These are phyloP conservation scores for Populus tomentosa DNA, from an alignment of 441 rosid genomes.

Conservation along the genomic window DNA sequence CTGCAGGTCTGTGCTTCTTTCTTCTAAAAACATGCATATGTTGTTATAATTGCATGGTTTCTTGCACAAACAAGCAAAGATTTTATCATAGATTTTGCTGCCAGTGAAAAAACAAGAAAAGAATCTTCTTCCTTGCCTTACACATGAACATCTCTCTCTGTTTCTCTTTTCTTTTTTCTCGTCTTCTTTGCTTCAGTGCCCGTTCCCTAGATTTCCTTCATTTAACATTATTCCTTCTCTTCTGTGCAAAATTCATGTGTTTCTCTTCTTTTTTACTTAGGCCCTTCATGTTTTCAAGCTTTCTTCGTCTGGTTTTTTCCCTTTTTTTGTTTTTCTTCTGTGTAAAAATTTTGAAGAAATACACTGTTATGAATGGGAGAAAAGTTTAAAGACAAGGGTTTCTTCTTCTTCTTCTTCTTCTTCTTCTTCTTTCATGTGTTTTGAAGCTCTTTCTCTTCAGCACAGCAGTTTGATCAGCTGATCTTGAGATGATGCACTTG, in stretches of 20 bases:
- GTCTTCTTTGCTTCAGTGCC: background rate
- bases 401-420: background rate
- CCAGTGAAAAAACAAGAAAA: background rate
- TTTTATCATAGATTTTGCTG: slow-evolving; percentile 19
- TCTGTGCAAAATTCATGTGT: background rate
- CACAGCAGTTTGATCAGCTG: too few relatives aligned
- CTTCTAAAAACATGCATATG: slow-evolving; percentile 13
- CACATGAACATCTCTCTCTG: background rate
- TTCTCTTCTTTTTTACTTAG: background rate
- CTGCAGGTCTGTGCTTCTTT: slow-evolving; percentile 29
- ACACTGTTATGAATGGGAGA: background rate
- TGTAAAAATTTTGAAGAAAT: background rate
- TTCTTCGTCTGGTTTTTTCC: background rate
- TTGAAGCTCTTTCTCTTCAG: too few relatives aligned
- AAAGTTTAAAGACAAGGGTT: background rate
- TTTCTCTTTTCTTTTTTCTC: background rate
- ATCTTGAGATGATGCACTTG: too few relatives aligned
- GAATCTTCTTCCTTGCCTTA: slow-evolving; percentile 25
- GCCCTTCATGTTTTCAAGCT: background rate
- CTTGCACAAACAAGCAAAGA: background rate
- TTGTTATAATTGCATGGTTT: slow-evolving; percentile 10
- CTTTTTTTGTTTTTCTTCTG: background rate
- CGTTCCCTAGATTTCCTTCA: slow-evolving; percentile 6
- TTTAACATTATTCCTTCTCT: background rate
- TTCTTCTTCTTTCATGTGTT: background rate